These are phyloP conservation scores for Leccinellum luteum DNA, from an alignment of 768 basidiomycete species.

Conservation along the genomic window DNA sequence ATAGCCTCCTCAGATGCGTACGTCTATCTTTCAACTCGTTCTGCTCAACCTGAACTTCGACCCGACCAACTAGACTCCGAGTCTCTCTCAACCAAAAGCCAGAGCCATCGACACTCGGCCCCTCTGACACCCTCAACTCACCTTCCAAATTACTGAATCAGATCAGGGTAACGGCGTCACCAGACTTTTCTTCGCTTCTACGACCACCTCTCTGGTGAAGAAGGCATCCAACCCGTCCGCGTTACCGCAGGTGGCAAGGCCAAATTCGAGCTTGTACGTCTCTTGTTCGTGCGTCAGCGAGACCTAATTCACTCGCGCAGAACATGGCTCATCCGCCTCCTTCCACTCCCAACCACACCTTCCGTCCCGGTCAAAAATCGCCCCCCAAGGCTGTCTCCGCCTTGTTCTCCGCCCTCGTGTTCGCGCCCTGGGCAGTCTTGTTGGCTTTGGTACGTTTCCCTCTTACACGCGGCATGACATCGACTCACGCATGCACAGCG, in stretches of 20 bases:
- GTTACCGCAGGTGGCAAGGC: conserved; percentile 78
- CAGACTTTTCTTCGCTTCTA: conserved; percentile 91
- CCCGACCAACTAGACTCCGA: no score
- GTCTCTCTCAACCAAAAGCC: conserved; percentile 49
- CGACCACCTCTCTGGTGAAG: conserved; percentile 71
- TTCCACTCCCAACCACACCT: conserved; percentile 83
- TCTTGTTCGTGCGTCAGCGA: not conserved
- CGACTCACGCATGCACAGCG: conserved; percentile 44
- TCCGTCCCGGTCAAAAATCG: conserved; percentile 71
- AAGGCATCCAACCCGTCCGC: conserved; percentile 81
- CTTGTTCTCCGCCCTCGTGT: conserved; percentile 57
- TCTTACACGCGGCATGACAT: not conserved
- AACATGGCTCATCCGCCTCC: conserved; percentile 75
- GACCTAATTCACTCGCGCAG: conserved; percentile 34
- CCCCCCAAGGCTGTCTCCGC: conserved; percentile 71
- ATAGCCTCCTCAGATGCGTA: conserved; percentile 63
- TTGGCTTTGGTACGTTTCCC: conserved; percentile 57
- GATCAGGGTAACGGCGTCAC: conserved; percentile 71
- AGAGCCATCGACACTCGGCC: conserved; percentile 49
- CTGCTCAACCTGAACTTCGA: conserved; percentile 7
- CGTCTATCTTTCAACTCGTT: conserved; percentile 25
- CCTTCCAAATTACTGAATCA: conserved; percentile 70
- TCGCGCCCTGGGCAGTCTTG: conserved; percentile 76
- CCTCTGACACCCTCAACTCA: conserved; percentile 66
- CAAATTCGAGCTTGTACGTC: conserved; percentile 79